phyloP scores from a whole-genome alignment of 129 eudicot genomes.

The Rutidosis leptorrhynchoides region DNA sequence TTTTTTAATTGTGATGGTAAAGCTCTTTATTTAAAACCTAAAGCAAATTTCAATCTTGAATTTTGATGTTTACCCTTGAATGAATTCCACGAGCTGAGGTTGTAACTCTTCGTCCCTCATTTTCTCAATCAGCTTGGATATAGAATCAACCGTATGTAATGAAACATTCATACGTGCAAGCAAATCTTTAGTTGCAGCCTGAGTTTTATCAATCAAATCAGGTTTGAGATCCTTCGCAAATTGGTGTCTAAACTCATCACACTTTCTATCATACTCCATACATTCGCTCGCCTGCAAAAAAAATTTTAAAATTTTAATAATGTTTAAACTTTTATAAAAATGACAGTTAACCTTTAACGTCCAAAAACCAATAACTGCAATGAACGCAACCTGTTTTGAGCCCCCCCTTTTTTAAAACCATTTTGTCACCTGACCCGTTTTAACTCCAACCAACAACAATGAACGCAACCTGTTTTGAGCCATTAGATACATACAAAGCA shows the following conservation, averaged over 20 bases:
- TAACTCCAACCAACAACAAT: too few species aligned
- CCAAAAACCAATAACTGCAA: too few species aligned
- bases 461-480: too few species aligned
- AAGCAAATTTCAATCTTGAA: neutral
- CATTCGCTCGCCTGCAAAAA: conserved; percentile 66
- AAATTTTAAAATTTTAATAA: too few species aligned
- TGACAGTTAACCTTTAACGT: neutral
- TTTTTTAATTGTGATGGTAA: too few species aligned
- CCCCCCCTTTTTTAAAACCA: too few species aligned
- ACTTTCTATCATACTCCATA: conserved; percentile 65
- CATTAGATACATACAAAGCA: too few species aligned
- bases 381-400: too few species aligned
- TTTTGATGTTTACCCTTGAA: conserved; percentile 62
- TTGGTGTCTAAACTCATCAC: conserved; percentile 78
- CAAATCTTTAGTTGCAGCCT: conserved; percentile 71
- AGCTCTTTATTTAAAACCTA: too few species aligned
- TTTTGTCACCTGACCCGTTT: too few species aligned
- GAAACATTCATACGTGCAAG: conserved; percentile 81
- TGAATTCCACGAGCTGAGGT: conserved; percentile 78
- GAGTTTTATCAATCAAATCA: conserved; percentile 67
- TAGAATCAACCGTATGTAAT: conserved; percentile 74
- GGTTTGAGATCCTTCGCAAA: conserved; percentile 70
- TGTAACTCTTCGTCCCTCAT: too few species aligned
- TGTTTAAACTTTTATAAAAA: neutral
- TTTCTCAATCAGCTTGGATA: conserved; percentile 82